Base-by-base conservation (phyloP, 1,284 basidiomycete species). In the Ceratobasidium sp. region DNA sequence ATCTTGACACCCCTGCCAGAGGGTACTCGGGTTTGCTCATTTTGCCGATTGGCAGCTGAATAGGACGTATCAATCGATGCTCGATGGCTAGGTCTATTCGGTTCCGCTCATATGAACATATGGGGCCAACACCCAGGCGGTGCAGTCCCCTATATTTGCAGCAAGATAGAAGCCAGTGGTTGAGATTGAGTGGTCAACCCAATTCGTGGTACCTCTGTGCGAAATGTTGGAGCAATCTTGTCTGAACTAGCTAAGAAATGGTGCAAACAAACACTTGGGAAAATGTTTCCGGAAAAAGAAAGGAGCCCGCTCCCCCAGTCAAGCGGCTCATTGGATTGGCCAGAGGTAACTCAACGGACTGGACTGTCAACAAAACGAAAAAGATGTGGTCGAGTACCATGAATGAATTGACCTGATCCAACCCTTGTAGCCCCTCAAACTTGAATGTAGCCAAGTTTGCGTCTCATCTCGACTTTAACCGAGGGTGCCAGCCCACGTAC, bases 331-430 rank as follows among this genome's bases (percentile, higher is more conserved):
- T 51, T 51, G 49, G 11, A 23, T 51, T 51, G 49, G 49, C 49
- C 49, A 51, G 49, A 51, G 49, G 49, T 51, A 23, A 51, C 49
- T 51, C 49, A 51, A 51, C 49, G n/a, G 49, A 51, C 49, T 51
- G n/a, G 49, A 20, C 49, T 51, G 49, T 51, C 49, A 51, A 23
- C 17, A 51, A 51, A 51, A 51, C 49, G 17, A 51, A 51, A 23
- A 51, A 51, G 49, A 51, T 51, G 11, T 51, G 49, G 49, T 51
- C n/a, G 49, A 51, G 20, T 51, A 23, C 49, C n/a, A 51, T 23
- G 49, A 51, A 51, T 51, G 49, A 23, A 23, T 15, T 51, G 49
- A 51, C 11, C n/a, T 23, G 11, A 51, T 51, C n/a, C 49, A 51
- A 51, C n/a, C 49, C 49, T 51, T 51, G n/a, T 51, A 23, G 49